Percentiles rank a stretch among this genome's conserved stretches.
These are phyloP conservation scores for Myriosclerotinia scirpicola DNA, from an alignment of 2,329 filamentous ascomycete genomes.

Conservation along the genomic window DNA sequence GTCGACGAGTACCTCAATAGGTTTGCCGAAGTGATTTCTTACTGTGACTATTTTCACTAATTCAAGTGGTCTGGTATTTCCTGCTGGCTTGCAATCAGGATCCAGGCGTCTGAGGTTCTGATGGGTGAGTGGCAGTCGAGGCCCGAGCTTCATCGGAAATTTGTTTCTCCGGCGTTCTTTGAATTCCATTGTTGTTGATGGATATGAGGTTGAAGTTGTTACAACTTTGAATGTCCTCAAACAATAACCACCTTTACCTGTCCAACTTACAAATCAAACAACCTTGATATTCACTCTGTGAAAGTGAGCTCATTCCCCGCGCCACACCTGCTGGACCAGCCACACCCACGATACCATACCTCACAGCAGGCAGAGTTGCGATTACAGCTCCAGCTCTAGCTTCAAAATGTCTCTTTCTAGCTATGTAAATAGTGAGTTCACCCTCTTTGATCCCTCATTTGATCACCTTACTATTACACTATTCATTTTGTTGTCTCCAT, in stretches of 20 bases:
- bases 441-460: background rate
- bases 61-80: too few relatives aligned
- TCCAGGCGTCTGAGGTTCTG: background rate
- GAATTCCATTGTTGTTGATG: background rate
- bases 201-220: background rate
- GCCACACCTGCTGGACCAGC: background rate
- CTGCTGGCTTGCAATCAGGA: too few relatives aligned
- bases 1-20: background rate
- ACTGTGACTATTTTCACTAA: too few relatives aligned
- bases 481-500: background rate
- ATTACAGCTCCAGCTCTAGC: constrained; percentile 21
- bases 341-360: constrained; percentile 26
- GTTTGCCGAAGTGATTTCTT: too few relatives aligned
- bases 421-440: constrained; percentile 54
- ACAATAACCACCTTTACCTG: constrained; percentile 5
- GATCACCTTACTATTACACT: background rate
- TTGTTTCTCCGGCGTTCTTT: background rate
- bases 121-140: background rate
- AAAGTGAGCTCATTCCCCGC: background rate
- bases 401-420: constrained; percentile 51
- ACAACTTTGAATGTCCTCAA: background rate
- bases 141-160: background rate
- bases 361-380: constrained; percentile 35
- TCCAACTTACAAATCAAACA: background rate
- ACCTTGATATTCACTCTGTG: background rate